A percentile compares a stretch with the other conserved stretches of the same genome.
These are phyloP conservation scores for Collybia mongolica DNA, from an alignment of 768 basidiomycete genomes.

Conservation along the genomic window DNA sequence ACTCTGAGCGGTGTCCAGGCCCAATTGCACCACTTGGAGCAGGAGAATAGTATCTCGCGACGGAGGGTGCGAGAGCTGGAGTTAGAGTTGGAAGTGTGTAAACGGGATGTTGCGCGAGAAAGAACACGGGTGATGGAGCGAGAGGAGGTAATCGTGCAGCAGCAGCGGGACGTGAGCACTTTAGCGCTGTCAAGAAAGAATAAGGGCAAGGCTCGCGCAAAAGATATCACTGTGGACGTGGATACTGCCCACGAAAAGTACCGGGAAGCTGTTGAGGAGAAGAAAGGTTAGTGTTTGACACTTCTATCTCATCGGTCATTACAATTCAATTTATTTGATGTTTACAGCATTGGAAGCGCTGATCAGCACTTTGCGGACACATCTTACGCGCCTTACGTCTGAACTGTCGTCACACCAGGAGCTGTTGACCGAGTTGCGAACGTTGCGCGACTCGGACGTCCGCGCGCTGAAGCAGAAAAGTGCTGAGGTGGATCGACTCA, in stretches of 20 bases:
- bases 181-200: constrained; percentile 24
- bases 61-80: constrained; percentile 86
- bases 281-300: constrained; percentile 64
- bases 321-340: constrained; percentile 21
- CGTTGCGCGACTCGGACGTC: constrained; percentile 62
- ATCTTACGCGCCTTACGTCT: constrained; percentile 74
- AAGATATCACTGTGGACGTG: constrained; percentile 28
- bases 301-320: constrained; percentile 1
- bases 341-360: constrained; percentile 75
- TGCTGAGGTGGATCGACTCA: constrained; percentile 65
- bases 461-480: constrained; percentile 56
- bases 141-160: constrained; percentile 44
- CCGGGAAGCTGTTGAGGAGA: constrained; percentile 80
- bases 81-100: constrained; percentile 80
- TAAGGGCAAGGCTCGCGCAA: constrained; percentile 38
- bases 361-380: constrained; percentile 67
- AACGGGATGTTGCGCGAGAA: constrained; percentile 72
- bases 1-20: constrained; percentile 64
- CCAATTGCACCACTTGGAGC: constrained; percentile 71
- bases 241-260: constrained; percentile 52
- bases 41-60: constrained; percentile 80
- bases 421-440: constrained; percentile 64
- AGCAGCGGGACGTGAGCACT: constrained; percentile 24
- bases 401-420: constrained; percentile 79
- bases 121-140: constrained; percentile 61